A percentile compares a stretch with the other conserved stretches of the same genome.
phyloP scores from a whole-genome alignment of 768 basidiomycete genomes.

The Cystofilobasidium macerans region DNA sequence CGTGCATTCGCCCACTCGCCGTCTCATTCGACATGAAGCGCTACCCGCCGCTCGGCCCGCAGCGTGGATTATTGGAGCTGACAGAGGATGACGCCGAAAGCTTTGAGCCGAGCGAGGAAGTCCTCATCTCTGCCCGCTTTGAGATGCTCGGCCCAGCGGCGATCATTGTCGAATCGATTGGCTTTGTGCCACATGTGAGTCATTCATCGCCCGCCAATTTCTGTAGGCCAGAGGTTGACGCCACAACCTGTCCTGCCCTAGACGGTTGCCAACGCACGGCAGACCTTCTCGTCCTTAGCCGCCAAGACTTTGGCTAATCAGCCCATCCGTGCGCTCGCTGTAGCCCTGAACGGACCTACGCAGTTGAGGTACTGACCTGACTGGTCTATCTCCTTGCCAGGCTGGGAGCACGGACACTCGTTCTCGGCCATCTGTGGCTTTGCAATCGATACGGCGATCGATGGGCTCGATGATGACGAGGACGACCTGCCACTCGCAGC shows the following conservation, averaged over 20 bases:
- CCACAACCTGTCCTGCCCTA: background rate
- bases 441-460: background rate
- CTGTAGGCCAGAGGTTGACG: background rate
- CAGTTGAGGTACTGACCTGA: too few species aligned
- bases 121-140: background rate
- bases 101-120: slow-evolving; percentile 18
- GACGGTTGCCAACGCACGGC: background rate
- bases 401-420: slow-evolving; percentile 12
- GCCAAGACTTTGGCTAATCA: background rate
- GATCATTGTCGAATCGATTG: slow-evolving; percentile 6
- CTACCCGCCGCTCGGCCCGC: background rate
- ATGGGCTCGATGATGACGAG: background rate
- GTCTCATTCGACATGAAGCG: slow-evolving; percentile 12
- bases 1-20: slow-evolving; percentile 10
- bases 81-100: background rate
- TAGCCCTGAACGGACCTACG: too few species aligned
- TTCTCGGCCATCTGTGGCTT: slow-evolving; percentile 11
- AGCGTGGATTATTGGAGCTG: slow-evolving; percentile 2
- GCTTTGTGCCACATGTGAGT: background rate
- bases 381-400: background rate
- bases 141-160: slow-evolving; percentile 12
- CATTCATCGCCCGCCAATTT: background rate
- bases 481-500: slow-evolving; percentile 9
- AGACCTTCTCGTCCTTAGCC: slow-evolving; percentile 16
- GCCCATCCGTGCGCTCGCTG: too few species aligned